These are phyloP conservation scores for Castanea crenata DNA, from an alignment of 306 rosid species.

Conservation along the genomic window DNA sequence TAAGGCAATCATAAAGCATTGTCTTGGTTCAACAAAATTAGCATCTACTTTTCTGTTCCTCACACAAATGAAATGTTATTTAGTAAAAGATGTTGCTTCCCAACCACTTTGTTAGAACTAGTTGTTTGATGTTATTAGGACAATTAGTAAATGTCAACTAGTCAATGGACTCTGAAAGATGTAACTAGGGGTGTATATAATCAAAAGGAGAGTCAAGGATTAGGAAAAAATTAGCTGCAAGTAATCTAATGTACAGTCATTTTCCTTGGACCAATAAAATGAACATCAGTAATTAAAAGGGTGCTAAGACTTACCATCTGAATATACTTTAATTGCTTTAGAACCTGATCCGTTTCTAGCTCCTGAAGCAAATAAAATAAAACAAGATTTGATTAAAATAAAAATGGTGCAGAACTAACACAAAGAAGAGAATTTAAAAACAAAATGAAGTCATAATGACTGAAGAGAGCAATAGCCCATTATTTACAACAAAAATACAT, in stretches of 20 bases:
- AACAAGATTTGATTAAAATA: background rate
- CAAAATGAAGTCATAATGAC: background rate
- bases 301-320: slow-evolving; percentile 55
- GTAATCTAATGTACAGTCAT: background rate
- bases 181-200: background rate
- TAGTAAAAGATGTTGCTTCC: background rate
- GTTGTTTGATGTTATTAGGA: background rate
- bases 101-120: background rate
- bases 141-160: background rate
- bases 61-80: background rate
- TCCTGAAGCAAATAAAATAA: slow-evolving; percentile 54
- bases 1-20: background rate
- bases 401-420: background rate
- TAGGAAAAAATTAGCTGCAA: background rate
- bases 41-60: background rate
- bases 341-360: slow-evolving; percentile 66
- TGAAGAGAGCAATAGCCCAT: background rate
- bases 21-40: background rate
- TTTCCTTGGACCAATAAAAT: slow-evolving; percentile 3
- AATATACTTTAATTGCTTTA: slow-evolving; percentile 75
- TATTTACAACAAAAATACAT: background rate
- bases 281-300: slow-evolving; percentile 8
- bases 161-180: background rate
- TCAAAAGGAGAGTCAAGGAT: background rate
- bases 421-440: background rate